Base-by-base conservation (phyloP, 2,329 filamentous ascomycete species). In the Leptosphaerulina australis region DNA sequence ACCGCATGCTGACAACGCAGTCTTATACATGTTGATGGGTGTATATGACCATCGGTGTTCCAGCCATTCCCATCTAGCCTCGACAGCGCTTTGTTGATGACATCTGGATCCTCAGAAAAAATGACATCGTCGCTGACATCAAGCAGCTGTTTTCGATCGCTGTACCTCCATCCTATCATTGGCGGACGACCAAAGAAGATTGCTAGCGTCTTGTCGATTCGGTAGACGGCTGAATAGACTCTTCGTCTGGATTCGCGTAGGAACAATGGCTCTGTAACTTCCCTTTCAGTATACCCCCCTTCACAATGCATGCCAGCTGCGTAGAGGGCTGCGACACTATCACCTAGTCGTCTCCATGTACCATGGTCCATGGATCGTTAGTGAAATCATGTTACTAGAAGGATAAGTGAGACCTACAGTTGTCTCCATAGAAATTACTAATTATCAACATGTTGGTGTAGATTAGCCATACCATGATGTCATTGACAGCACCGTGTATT, bases 261-360 rank as follows among this genome's bases (percentile, higher is more conserved):
- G 46, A 70, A 72, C 26, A 70, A 46, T 0, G 69, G 69, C 35
- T 65, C 62, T 4, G 34, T 35, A 11, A 55, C 52, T 4, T 36
- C 48, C 28, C 48, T 36, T 39, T 65, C 66, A 6, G 60, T 60
- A 22, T 57, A 61, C 2, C 47, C 53, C n/a, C 59, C 61, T 55
- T 72, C 68, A 44, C 68, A 71, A 24, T 71, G 69, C 49, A 69
- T 70, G 8, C 69, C 68, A 45, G 66, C 58, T 3, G 68, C 67
- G 41, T 69, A 69, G 0, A 69, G 45, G 3, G 66, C 51, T 7
- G 59, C 59, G 6, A 70, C 58, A 34, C 57, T 61, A 26, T 70
- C 69, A 18, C 67, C 60, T 18, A 70, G 58, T 7, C 69, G 59
- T 35, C 67, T 59, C 68, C 68, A 72, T 18, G 67, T 66, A 9